A percentile compares a stretch with the other conserved stretches of the same genome.
These are phyloP conservation scores for Ocimum tenuiflorum DNA, from an alignment of 257 asterid species.

Conservation along the genomic window DNA sequence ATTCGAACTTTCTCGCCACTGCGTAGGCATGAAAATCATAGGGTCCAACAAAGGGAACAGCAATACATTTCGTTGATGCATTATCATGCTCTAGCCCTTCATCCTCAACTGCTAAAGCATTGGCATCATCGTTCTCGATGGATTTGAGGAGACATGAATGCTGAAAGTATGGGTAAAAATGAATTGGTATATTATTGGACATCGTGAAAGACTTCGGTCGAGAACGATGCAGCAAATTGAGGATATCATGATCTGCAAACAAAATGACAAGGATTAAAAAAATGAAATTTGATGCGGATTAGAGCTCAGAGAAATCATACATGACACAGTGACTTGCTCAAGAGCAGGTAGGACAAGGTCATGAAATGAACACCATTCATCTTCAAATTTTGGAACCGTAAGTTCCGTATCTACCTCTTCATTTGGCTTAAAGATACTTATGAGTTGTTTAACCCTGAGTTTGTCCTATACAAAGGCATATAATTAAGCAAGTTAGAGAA, in stretches of 20 bases:
- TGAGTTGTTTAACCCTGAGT: conserved; percentile 51
- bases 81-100: conserved; percentile 38
- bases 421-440: conserved; percentile 36
- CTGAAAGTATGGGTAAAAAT: conserved; percentile 40
- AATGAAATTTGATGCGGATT: conserved; percentile 4
- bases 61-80: conserved; percentile 40
- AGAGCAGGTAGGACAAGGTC: conserved; percentile 76
- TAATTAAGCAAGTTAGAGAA: conserved; percentile 7
- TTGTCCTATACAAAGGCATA: conserved; percentile 51
- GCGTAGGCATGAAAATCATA: conserved; percentile 41
- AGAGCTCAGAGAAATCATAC: conserved; percentile 37
- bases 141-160: conserved; percentile 43
- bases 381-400: conserved; percentile 46
- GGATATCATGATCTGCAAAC: conserved; percentile 81
- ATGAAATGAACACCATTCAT: conserved; percentile 85
- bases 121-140: conserved; percentile 28
- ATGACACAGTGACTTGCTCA: conserved; percentile 61
- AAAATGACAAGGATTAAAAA: conserved; percentile 11
- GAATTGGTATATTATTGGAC: conserved; percentile 43
- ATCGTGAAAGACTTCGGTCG: conserved; percentile 61
- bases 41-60: conserved; percentile 60
- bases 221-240: conserved; percentile 60
- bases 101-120: conserved; percentile 31
- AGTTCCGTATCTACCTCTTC: conserved; percentile 26
- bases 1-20: conserved; percentile 53